phyloP scores from a whole-genome alignment of 75 land plant genomes.

The Chamaecyparis obtusa region DNA sequence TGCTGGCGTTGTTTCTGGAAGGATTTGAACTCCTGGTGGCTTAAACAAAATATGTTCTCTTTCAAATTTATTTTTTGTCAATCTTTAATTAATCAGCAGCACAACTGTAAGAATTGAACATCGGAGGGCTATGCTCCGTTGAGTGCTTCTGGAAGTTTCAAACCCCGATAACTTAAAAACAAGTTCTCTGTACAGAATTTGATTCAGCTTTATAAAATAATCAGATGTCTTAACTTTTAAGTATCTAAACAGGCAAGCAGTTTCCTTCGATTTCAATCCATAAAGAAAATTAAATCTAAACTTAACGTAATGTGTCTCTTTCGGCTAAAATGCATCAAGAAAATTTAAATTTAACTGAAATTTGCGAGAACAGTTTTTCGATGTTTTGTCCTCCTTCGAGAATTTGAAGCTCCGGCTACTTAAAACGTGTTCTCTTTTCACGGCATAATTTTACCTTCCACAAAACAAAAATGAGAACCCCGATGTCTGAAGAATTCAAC shows the following conservation, averaged over 20 bases:
- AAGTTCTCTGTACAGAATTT: neutral
- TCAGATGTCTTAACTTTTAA: neutral
- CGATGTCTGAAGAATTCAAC: too few species aligned
- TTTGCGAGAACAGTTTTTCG: too few species aligned
- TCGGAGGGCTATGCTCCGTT: neutral
- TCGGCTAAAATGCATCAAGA: too few species aligned
- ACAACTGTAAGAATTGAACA: neutral
- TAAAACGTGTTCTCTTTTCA: too few species aligned
- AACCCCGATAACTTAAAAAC: neutral
- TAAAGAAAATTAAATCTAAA: neutral
- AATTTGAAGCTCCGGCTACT: too few species aligned
- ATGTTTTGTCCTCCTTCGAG: too few species aligned
- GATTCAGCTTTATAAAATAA: neutral
- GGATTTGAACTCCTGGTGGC: neutral
- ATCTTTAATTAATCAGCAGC: neutral
- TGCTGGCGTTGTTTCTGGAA: neutral
- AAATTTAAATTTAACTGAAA: too few species aligned
- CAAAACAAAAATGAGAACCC: too few species aligned
- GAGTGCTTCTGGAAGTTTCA: neutral
- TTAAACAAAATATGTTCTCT: neutral
- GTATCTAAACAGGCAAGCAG: neutral
- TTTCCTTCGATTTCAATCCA: neutral
- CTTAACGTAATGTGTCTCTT: neutral
- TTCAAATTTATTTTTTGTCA: neutral
- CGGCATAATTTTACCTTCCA: too few species aligned